Evolutionary conservation across 2,329 filamentous ascomycete species (phyloP).

Genomic region (Alternaria triticina): DNA sequence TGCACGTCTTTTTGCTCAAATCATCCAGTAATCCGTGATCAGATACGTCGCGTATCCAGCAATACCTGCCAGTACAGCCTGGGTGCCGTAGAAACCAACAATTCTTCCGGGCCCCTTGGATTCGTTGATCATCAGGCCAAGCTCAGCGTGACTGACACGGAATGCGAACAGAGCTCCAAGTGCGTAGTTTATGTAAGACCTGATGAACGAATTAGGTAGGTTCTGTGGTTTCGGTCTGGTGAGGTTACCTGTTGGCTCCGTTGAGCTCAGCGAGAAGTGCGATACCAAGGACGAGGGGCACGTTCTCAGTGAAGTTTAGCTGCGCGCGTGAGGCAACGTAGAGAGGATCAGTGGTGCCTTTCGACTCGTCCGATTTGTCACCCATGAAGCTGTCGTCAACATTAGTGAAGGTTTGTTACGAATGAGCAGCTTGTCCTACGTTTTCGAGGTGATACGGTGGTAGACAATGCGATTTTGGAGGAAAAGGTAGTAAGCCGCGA

Average conservation of each 20-base stretch:
- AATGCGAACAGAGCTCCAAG: slow-evolving; percentile 49
- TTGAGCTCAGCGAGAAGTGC: slow-evolving; percentile 54
- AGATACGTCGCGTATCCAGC: slow-evolving; percentile 42
- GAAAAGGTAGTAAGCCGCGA: slow-evolving; percentile 51
- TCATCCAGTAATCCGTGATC: slow-evolving; percentile 40
- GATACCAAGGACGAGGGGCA: slow-evolving; percentile 49
- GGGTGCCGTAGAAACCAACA: slow-evolving; percentile 41
- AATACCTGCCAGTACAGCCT: slow-evolving; percentile 34
- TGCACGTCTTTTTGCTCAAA: slow-evolving; percentile 5
- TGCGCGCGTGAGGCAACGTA: slow-evolving; percentile 48
- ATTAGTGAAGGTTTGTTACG: slow-evolving; percentile 8
- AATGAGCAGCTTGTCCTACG: slow-evolving; percentile 19
- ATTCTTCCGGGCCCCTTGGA: slow-evolving; percentile 29
- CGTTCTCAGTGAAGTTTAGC: slow-evolving; percentile 54
- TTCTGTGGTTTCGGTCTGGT: neutral
- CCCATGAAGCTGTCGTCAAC: slow-evolving; percentile 30
- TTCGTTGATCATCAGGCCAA: slow-evolving; percentile 44
- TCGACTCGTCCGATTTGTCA: slow-evolving; percentile 21
- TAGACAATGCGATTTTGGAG: slow-evolving; percentile 50
- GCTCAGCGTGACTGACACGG: slow-evolving; percentile 50
- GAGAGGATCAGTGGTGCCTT: slow-evolving; percentile 37
- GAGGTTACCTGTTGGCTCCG: slow-evolving; percentile 46
- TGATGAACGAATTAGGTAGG: slow-evolving; percentile 10
- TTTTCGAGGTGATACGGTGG: slow-evolving; percentile 42
- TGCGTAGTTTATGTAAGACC: slow-evolving; percentile 46